A percentile compares a stretch with the other conserved stretches of the same genome.
Conservation (phyloP, 441 rosid genomes). For the Populus hybrid region DNA sequence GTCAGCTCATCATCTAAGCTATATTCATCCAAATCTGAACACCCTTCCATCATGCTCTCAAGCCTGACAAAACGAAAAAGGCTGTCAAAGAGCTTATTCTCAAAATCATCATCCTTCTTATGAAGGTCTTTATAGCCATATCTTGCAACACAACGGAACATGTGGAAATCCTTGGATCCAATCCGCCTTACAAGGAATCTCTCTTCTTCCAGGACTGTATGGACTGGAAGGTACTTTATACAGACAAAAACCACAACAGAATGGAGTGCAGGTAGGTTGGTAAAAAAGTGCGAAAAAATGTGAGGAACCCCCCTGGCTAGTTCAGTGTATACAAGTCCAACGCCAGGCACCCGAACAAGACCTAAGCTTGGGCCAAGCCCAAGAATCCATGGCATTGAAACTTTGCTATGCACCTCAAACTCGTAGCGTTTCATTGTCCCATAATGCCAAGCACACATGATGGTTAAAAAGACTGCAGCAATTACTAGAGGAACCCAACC, state of each 20-base stretch:
- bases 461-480: conserved; percentile 42
- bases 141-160: conserved; percentile 63
- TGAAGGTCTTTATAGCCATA: conserved; percentile 84
- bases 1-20: conserved; percentile 1
- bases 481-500: conserved; percentile 53
- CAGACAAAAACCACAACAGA: conserved; percentile 36
- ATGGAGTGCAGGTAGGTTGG: conserved; percentile 77
- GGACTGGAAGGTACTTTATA: conserved; percentile 65
- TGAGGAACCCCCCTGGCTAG: conserved; percentile 67
- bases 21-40: conserved; percentile 24
- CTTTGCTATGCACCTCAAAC: conserved; percentile 76
- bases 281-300: conserved; percentile 78
- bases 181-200: conserved; percentile 70
- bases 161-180: conserved; percentile 38
- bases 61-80: conserved; percentile 51
- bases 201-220: conserved; percentile 75
- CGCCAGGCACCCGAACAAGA: conserved; percentile 78
- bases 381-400: conserved; percentile 78
- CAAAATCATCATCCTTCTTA: conserved; percentile 69
- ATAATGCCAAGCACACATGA: conserved; percentile 80
- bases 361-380: conserved; percentile 88
- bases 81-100: conserved; percentile 54
- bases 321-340: conserved; percentile 37
- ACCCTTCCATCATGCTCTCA: conserved; percentile 68
- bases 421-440: conserved; percentile 63